Conservation (phyloP, 2,329 filamentous ascomycete genomes). For the Harringtonia aguacate region DNA sequence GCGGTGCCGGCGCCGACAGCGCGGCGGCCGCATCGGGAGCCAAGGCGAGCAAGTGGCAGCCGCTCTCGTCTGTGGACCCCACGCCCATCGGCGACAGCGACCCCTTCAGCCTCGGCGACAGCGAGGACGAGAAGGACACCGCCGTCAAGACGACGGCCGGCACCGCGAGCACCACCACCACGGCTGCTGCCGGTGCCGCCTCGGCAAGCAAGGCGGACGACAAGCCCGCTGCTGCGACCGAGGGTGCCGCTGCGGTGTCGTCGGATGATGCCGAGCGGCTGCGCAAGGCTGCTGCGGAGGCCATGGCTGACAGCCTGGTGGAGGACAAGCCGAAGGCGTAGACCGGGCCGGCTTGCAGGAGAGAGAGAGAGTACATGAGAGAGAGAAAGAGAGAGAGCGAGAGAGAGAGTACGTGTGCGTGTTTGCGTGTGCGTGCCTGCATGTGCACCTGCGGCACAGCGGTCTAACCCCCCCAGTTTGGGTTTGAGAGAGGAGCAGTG, state of each 20-base stretch:
- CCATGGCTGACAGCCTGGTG: conserved; percentile 16
- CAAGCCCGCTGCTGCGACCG: conserved; percentile 13
- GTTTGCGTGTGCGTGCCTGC: too few species aligned
- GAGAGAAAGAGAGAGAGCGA: too few species aligned
- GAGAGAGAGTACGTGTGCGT: too few species aligned
- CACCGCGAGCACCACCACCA: too few species aligned
- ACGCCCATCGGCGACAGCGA: conserved; percentile 83
- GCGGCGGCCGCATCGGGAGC: conserved; percentile 23
- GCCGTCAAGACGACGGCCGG: neutral
- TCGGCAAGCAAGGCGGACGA: conserved; percentile 36
- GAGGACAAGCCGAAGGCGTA: conserved; percentile 13
- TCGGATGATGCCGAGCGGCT: conserved; percentile 15
- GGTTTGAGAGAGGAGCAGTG: too few species aligned
- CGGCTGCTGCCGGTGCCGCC: too few species aligned
- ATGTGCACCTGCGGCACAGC: too few species aligned
- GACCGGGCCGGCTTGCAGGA: too few species aligned
- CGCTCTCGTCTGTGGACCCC: conserved; percentile 74
- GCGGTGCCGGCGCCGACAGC: conserved; percentile 17
- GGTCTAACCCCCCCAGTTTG: too few species aligned
- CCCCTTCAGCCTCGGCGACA: conserved; percentile 92
- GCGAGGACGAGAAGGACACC: conserved; percentile 77
- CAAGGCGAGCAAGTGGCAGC: conserved; percentile 94
- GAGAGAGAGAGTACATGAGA: too few species aligned
- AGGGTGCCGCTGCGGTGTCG: conserved; percentile 3
- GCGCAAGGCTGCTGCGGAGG: conserved; percentile 16